Evolutionary conservation across 495 filamentous ascomycete genomes (phyloP).

Genomic region (Penicillium bialowiezense): DNA sequence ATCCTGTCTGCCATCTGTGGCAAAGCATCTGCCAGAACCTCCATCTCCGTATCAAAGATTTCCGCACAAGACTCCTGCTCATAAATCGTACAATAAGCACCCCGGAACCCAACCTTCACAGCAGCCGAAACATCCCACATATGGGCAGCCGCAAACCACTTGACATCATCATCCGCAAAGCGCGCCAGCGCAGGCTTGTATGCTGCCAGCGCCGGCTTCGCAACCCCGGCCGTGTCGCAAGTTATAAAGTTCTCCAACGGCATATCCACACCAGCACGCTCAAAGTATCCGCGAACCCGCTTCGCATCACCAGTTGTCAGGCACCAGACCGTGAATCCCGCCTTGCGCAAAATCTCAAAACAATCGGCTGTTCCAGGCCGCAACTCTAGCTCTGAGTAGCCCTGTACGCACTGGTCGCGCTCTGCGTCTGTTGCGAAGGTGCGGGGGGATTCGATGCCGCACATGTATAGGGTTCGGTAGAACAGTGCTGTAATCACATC

Average conservation of each 20-base stretch:
- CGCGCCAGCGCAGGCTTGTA: conserved; percentile 25
- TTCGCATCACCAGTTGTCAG: conserved; percentile 38
- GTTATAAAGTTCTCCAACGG: conserved; percentile 38
- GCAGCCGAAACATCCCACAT: conserved; percentile 42
- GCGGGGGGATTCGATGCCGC: conserved; percentile 33
- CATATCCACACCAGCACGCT: conserved; percentile 32
- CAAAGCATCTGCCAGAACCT: conserved; percentile 22
- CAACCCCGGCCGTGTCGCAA: conserved; percentile 31
- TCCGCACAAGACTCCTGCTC: conserved; percentile 30
- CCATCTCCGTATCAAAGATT: conserved; percentile 21
- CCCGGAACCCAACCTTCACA: conserved; percentile 25
- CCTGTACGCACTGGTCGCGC: conserved; percentile 21
- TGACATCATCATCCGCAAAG: conserved; percentile 12
- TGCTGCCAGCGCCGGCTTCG: conserved; percentile 31
- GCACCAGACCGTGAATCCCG: conserved; percentile 42
- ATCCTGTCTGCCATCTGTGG: conserved; percentile 28
- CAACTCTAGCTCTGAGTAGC: conserved; percentile 29
- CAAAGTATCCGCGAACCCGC: conserved; percentile 40
- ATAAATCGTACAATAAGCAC: conserved; percentile 31
- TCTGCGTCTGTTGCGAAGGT: conserved; percentile 37
- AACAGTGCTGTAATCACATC: conserved; percentile 35
- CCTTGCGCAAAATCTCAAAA: conserved; percentile 26
- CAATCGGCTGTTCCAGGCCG: conserved; percentile 29
- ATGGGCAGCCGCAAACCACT: conserved; percentile 39
- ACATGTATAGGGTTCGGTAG: conserved; percentile 38